phyloP scores from a whole-genome alignment of 805 yeast species.

The Wickerhamomyces canadensis region DNA sequence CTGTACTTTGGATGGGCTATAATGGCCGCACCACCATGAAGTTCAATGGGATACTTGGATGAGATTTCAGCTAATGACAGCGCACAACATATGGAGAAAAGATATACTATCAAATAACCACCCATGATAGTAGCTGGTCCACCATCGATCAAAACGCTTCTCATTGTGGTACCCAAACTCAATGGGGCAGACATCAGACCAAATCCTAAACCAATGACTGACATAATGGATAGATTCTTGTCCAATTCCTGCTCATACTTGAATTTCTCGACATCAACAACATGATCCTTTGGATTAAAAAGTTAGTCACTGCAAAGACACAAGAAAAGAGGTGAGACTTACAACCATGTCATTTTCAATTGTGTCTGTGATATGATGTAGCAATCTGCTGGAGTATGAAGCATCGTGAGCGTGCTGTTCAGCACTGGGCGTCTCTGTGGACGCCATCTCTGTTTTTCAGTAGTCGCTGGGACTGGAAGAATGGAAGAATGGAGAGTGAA shows the following conservation, averaged over 20 bases:
- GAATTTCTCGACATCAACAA: conserved; percentile 56
- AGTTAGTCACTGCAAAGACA: conserved; percentile 3
- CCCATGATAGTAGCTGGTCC: conserved; percentile 70
- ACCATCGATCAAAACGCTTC: conserved; percentile 69
- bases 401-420: neutral
- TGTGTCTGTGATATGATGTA: conserved; percentile 5
- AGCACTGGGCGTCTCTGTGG: neutral
- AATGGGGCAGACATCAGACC: conserved; percentile 80
- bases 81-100: conserved; percentile 60
- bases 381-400: conserved; percentile 3
- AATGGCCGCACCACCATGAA: conserved; percentile 73
- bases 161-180: conserved; percentile 69
- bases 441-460: conserved; percentile 1
- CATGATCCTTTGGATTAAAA: conserved; percentile 27
- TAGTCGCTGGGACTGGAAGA: neutral
- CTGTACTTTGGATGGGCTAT: conserved; percentile 54
- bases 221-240: conserved; percentile 60
- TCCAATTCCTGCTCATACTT: conserved; percentile 68
- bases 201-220: conserved; percentile 74
- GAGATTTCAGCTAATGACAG: conserved; percentile 72
- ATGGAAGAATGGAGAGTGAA: neutral
- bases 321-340: neutral
- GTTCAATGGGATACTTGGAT: conserved; percentile 71
- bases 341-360: conserved; percentile 10
- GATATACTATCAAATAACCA: conserved; percentile 66